Evolutionary conservation across 352 stramenopile genomes (phyloP), one percentile per base, ranked within the genome.

Genomic region (Halophytophthora polymorphica): DNA sequence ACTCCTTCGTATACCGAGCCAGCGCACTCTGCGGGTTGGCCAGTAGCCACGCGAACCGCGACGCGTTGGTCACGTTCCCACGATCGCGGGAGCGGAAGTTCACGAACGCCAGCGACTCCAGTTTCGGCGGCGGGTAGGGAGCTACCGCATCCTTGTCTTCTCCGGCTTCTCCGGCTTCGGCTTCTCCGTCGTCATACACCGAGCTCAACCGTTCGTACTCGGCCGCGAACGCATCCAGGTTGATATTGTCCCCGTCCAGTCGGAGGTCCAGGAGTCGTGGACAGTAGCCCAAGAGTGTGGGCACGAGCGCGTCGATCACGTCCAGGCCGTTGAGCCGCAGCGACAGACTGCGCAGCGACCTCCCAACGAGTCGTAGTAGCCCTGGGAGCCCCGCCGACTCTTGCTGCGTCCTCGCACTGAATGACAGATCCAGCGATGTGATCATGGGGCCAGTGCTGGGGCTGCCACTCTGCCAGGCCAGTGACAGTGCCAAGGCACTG

Each of bases 191-290:
- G 39, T 21, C 47, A 40, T 45, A 31, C 8, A 8, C 25, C 4
- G 25, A 10, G 25, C 25, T 31, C 4, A 31, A 8, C 8, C 25
- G 25, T 8, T 31, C 25, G 25, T 31, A 31, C 25, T 31, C 25
- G 25, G 25, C 8, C 10, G 45, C 25, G 2, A 54, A 37, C 6
- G n/a, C 23, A 17, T 54, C 36, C 23, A 54, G 17, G 28, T 46
- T 38, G 47, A 54, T 54, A 10, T 41, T 36, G n/a, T 45, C 37
- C 6, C 22, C 45, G 37, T 54, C 47, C 17, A 54, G 36, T n/a
- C 15, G 38, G 15, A 54, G 47, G 15, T 43, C 13, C 37, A 31
- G n/a, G 1, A 54, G 25, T 3, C 28, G 23, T 15, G 47, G 47
- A 37, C 47, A 54, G 35, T 10, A 35, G 13, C n/a, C 18, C 11